Percentiles rank a stretch among this genome's conserved stretches.
Conservation (phyloP, 257 asterid genomes). For the Solanum chmielewskii region DNA sequence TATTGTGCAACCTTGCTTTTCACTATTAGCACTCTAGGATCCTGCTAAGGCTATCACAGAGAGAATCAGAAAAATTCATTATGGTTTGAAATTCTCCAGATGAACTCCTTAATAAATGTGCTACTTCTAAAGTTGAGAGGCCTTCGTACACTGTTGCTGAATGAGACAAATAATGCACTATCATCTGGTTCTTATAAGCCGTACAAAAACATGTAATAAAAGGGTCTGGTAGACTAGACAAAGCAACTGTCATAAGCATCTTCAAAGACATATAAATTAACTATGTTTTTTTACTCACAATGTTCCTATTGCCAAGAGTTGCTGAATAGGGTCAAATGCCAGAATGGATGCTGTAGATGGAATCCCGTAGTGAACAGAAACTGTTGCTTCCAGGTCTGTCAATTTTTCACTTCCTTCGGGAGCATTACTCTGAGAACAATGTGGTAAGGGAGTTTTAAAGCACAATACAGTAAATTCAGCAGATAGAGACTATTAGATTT, state of each 20-base stretch:
- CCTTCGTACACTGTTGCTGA: not conserved
- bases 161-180: not conserved
- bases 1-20: not conserved
- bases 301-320: conserved; percentile 87
- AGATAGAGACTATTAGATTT: not conserved
- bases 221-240: not conserved
- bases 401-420: conserved; percentile 21
- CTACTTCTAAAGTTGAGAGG: not conserved
- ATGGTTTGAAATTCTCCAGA: not conserved
- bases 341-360: conserved; percentile 84
- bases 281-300: conserved; percentile 35
- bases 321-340: conserved; percentile 75
- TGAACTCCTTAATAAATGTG: not conserved
- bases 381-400: conserved; percentile 38
- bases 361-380: conserved; percentile 81
- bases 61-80: not conserved
- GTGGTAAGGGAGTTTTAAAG: not conserved
- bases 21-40: not conserved
- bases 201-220: not conserved
- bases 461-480: not conserved
- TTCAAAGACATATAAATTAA: not conserved
- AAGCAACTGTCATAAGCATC: not conserved
- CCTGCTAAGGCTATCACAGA: not conserved
- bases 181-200: not conserved
- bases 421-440: conserved; percentile 20